phyloP scores from a whole-genome alignment of 1,139 yeast genomes.

The Chernovozyma aurita region DNA sequence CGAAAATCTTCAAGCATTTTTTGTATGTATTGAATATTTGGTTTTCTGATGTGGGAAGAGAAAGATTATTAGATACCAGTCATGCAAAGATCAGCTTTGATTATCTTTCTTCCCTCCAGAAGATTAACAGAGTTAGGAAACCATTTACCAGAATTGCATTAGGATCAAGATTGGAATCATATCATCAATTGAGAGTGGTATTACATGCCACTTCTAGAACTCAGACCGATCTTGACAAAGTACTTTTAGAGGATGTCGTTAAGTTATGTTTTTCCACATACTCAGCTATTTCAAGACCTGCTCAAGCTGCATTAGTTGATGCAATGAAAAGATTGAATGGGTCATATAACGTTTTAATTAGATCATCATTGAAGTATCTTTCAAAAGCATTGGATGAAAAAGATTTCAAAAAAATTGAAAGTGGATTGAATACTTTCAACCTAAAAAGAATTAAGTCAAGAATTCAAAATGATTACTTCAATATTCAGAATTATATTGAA shows the following conservation, averaged over 20 bases:
- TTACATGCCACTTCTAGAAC: constrained; percentile 74
- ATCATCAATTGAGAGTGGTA: constrained; percentile 71
- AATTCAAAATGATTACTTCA: constrained; percentile 54
- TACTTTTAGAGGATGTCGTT: constrained; percentile 66
- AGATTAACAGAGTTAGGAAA: constrained; percentile 48
- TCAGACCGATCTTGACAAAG: constrained; percentile 63
- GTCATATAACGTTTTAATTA: constrained; percentile 53
- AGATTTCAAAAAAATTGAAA: constrained; percentile 59
- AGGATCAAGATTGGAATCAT: constrained; percentile 72
- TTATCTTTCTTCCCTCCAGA: constrained; percentile 33
- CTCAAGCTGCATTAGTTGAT: constrained; percentile 66
- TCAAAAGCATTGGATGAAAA: constrained; percentile 48
- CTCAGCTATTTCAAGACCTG: constrained; percentile 63
- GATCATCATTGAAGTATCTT: constrained; percentile 45
- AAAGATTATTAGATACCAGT: constrained; percentile 57
- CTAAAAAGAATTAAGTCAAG: constrained; percentile 51
- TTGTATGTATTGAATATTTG: constrained; percentile 70
- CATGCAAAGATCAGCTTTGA: constrained; percentile 36
- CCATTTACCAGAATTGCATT: constrained; percentile 78
- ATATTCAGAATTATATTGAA: constrained; percentile 42
- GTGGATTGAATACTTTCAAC: constrained; percentile 57
- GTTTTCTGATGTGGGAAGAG: constrained; percentile 82
- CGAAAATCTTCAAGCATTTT: constrained; percentile 62
- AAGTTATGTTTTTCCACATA: constrained; percentile 67
- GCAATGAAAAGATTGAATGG: constrained; percentile 73